A percentile compares a stretch with the other conserved stretches of the same genome.
Evolutionary conservation across 2,329 filamentous ascomycete species (phyloP).

Genomic region (Cladosporium oxysporum): DNA sequence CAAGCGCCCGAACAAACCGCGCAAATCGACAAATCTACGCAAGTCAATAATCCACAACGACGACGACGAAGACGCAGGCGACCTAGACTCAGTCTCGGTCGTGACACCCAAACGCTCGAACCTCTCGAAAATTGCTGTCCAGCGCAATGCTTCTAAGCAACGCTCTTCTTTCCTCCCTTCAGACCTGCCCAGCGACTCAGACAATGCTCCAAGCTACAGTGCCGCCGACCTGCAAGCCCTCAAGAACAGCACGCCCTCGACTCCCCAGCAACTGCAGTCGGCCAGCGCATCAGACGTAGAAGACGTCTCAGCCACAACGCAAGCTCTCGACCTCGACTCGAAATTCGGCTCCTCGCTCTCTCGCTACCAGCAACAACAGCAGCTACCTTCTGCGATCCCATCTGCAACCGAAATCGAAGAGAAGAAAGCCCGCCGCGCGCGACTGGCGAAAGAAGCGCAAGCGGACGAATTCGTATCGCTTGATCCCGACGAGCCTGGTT

Average conservation of each 20-base stretch:
- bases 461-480: slow-evolving; percentile 64
- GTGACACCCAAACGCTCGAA: slow-evolving; percentile 64
- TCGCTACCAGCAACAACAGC: slow-evolving; percentile 29
- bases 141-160: slow-evolving; percentile 64
- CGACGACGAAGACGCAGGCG: slow-evolving; percentile 45
- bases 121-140: slow-evolving; percentile 64
- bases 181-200: slow-evolving; percentile 53
- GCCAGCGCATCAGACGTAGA: slow-evolving; percentile 39
- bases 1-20: slow-evolving; percentile 56
- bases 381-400: slow-evolving; percentile 59
- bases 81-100: slow-evolving; percentile 44
- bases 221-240: slow-evolving; percentile 85
- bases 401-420: slow-evolving; percentile 84
- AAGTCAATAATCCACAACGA: slow-evolving; percentile 63
- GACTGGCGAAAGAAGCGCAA: slow-evolving; percentile 68
- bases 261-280: slow-evolving; percentile 63
- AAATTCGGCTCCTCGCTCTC: slow-evolving; percentile 57
- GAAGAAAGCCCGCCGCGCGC: slow-evolving; percentile 85
- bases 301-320: slow-evolving; percentile 49
- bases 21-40: slow-evolving; percentile 73
- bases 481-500: slow-evolving; percentile 56
- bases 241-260: slow-evolving; percentile 80
- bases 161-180: slow-evolving; percentile 50
- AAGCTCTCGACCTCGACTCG: slow-evolving; percentile 48
- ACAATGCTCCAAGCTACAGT: slow-evolving; percentile 73